Conservation (phyloP, 1,284 basidiomycete species). For the Agroathelia rolfsii region DNA sequence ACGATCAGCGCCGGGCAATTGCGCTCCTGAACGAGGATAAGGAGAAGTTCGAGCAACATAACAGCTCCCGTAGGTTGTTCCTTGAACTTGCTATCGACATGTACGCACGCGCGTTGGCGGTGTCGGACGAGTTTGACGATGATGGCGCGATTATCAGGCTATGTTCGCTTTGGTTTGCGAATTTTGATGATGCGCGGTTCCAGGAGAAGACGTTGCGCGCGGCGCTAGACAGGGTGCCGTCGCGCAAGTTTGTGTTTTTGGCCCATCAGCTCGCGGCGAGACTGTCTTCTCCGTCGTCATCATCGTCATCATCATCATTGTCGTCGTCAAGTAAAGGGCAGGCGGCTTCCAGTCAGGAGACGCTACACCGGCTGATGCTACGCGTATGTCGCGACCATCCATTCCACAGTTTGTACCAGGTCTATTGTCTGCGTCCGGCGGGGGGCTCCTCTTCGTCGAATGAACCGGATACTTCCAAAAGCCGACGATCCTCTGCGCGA, state of each 20-base stretch:
- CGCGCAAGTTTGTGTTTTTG: constrained; percentile 84
- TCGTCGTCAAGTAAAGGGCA: too few relatives aligned
- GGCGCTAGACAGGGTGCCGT: constrained; percentile 61
- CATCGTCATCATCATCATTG: constrained; percentile 11
- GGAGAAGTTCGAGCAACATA: constrained; percentile 51
- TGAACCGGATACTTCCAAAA: too few relatives aligned
- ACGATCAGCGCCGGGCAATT: constrained; percentile 25
- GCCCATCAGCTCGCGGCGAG: constrained; percentile 68
- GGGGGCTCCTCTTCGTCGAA: constrained; percentile 14
- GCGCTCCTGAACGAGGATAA: constrained; percentile 44
- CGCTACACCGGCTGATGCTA: constrained; percentile 56
- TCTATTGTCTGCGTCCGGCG: constrained; percentile 63
- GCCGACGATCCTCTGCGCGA: constrained; percentile 34
- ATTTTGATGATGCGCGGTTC: constrained; percentile 54
- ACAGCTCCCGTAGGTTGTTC: constrained; percentile 51
- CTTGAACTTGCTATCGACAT: constrained; percentile 71
- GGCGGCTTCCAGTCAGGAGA: constrained; percentile 43
- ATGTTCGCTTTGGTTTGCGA: constrained; percentile 87
- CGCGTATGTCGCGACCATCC: constrained; percentile 87
- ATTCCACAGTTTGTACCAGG: constrained; percentile 87
- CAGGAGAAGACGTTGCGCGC: constrained; percentile 40
- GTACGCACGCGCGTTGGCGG: constrained; percentile 68
- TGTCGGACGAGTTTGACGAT: constrained; percentile 68
- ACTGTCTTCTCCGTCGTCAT: constrained; percentile 22
- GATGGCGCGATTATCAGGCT: constrained; percentile 74